Evolutionary conservation across 352 stramenopile genomes (phyloP).

Genomic region (Pythium angustatum): DNA sequence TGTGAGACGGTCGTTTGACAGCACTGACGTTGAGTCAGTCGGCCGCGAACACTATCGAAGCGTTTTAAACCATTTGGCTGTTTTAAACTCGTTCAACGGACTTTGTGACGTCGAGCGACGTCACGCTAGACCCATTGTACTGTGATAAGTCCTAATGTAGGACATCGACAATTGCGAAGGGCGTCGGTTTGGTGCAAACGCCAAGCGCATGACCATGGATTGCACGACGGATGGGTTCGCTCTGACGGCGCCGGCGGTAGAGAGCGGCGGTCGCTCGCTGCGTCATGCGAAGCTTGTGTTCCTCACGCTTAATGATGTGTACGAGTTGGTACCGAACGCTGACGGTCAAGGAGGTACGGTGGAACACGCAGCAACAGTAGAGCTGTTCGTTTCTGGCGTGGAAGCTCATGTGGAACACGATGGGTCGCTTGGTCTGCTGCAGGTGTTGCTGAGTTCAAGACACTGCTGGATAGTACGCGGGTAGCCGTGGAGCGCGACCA

Average conservation of each 20-base stretch:
- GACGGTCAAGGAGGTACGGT: constrained; percentile 27
- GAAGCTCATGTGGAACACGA: no score
- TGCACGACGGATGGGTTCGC: constrained; percentile 5
- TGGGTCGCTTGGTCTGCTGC: constrained; percentile 16
- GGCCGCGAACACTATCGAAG: constrained; percentile 4
- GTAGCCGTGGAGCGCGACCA: constrained; percentile 20
- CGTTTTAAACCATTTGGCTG: constrained; percentile 10
- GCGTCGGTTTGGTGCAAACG: no score
- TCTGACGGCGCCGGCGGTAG: not conserved
- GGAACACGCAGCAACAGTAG: not conserved
- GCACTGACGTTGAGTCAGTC: constrained; percentile 10
- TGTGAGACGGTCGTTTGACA: constrained; percentile 7
- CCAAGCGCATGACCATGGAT: no score
- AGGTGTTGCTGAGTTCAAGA: constrained; percentile 56
- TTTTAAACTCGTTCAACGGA: constrained; percentile 2
- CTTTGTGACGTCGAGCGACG: constrained; percentile 7
- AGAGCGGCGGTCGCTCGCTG: not conserved
- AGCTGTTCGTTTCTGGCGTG: not conserved
- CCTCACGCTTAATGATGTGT: constrained; percentile 74
- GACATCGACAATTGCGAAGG: no score
- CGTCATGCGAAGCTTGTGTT: constrained; percentile 45
- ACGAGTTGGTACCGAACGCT: constrained; percentile 55
- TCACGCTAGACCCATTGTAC: no score
- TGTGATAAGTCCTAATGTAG: no score
- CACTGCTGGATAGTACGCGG: constrained; percentile 41